These are phyloP conservation scores for Alternaria metachromatica DNA, from an alignment of 2,329 filamentous ascomycete genomes.

Conservation along the genomic window DNA sequence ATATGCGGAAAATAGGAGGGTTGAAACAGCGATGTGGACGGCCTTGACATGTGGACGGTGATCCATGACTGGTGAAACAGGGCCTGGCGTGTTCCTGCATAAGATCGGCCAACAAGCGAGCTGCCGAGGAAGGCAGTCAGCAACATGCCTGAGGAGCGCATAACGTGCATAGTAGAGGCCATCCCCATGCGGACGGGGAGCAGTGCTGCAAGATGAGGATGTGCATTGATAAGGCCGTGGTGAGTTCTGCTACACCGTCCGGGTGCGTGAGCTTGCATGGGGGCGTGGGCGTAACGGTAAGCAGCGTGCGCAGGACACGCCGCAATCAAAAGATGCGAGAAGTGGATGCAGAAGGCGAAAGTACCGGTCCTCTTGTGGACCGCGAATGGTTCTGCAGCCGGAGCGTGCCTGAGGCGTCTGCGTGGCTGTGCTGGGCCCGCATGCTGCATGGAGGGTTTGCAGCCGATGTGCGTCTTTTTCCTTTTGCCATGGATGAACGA, in stretches of 20 bases:
- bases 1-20: conserved; percentile 7
- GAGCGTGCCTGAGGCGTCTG: conserved; percentile 18
- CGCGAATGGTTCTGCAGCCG: conserved; percentile 9
- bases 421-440: conserved; percentile 16
- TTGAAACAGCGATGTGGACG: conserved; percentile 7
- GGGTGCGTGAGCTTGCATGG: neutral
- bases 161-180: neutral
- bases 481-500: neutral
- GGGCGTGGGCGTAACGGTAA: neutral
- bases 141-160: neutral
- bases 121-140: neutral
- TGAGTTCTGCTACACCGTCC: neutral
- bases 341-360: conserved; percentile 5
- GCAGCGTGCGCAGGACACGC: neutral
- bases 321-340: conserved; percentile 15
- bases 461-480: neutral
- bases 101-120: conserved; percentile 8
- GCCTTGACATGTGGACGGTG: neutral
- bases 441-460: neutral
- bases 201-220: conserved; percentile 11
- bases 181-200: neutral
- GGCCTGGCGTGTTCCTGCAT: conserved; percentile 5
- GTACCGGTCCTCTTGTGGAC: conserved; percentile 1
- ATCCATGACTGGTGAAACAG: conserved; percentile 12
- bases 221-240: conserved; percentile 1